Evolutionary conservation across 805 yeast species (phyloP).

Genomic region (Teunomyces gatunensis): DNA sequence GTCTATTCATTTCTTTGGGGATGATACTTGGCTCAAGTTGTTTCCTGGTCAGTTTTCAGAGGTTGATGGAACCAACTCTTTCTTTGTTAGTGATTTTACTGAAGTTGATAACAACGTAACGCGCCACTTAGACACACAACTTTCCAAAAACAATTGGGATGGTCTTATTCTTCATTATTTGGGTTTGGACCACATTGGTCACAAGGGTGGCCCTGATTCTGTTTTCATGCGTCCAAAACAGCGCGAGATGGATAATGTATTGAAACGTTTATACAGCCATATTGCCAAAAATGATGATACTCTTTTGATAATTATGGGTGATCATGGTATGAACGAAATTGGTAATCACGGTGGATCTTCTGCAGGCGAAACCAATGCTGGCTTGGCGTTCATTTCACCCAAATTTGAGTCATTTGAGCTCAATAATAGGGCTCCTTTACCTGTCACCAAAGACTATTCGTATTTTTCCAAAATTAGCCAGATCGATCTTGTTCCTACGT

Average conservation of each 20-base stretch:
- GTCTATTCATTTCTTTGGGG: constrained; percentile 84
- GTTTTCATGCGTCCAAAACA: constrained; percentile 80
- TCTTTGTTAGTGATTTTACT: constrained; percentile 91
- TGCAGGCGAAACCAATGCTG: constrained; percentile 87
- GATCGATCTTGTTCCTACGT: constrained; percentile 71
- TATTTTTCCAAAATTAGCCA: constrained; percentile 60
- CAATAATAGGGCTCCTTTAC: constrained; percentile 35
- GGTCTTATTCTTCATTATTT: constrained; percentile 83
- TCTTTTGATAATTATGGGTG: constrained; percentile 77
- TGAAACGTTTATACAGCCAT: constrained; percentile 47
- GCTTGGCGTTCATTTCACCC: constrained; percentile 65
- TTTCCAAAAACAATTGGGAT: constrained; percentile 66
- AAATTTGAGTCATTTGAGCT: constrained; percentile 33
- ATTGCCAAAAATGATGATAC: constrained; percentile 37
- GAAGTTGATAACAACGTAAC: constrained; percentile 94
- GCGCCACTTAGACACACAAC: constrained; percentile 67
- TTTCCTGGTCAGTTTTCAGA: constrained; percentile 69
- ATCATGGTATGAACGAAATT: constrained; percentile 94
- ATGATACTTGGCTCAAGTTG: constrained; percentile 94
- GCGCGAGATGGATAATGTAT: constrained; percentile 75
- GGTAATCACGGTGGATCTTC: constrained; percentile 98
- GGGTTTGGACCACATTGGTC: constrained; percentile 97
- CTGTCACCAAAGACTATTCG: constrained; percentile 41
- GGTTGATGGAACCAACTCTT: constrained; percentile 86
- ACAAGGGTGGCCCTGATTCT: constrained; percentile 89